Evolutionary conservation across 2,329 filamentous ascomycete genomes (phyloP).

Genomic region (Alternaria arborescens): DNA sequence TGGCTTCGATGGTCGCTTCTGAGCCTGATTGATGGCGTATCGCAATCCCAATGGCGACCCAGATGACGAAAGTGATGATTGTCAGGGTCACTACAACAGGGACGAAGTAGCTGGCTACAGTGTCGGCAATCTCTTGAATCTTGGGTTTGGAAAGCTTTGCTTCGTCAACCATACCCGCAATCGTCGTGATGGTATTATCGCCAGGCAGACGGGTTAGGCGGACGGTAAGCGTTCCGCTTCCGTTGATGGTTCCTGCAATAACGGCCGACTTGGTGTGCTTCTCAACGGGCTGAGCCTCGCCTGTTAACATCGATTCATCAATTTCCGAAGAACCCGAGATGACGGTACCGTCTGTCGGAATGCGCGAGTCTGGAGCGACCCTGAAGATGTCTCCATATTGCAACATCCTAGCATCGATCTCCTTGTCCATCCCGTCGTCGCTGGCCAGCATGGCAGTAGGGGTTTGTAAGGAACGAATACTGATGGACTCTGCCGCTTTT

Average conservation of each 20-base stretch:
- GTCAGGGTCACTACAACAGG: conserved; percentile 69
- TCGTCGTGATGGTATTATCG: conserved; percentile 75
- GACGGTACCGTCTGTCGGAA: conserved; percentile 76
- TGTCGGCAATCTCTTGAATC: conserved; percentile 73
- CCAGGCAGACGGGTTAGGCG: conserved; percentile 68
- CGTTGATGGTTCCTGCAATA: conserved; percentile 71
- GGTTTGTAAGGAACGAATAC: conserved; percentile 65
- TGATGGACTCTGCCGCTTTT: conserved; percentile 61
- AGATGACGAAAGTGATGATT: conserved; percentile 67
- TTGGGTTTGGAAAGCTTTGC: conserved; percentile 74
- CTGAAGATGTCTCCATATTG: conserved; percentile 76
- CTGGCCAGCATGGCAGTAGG: conserved; percentile 63
- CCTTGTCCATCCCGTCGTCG: conserved; percentile 45
- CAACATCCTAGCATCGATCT: conserved; percentile 72
- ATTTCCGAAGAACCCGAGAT: conserved; percentile 69
- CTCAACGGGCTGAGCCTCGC: conserved; percentile 68
- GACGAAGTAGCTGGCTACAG: conserved; percentile 73
- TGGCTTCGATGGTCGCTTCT: conserved; percentile 65
- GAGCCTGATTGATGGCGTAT: conserved; percentile 50
- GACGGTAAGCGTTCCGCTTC: conserved; percentile 60
- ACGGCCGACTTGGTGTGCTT: conserved; percentile 64
- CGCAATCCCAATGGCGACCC: conserved; percentile 67
- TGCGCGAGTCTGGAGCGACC: conserved; percentile 64
- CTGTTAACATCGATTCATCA: conserved; percentile 81
- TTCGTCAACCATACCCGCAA: conserved; percentile 75